A percentile compares a stretch with the other conserved stretches of the same genome.
Conservation (phyloP, 805 yeast species). For the Clavispora carvajalis region DNA sequence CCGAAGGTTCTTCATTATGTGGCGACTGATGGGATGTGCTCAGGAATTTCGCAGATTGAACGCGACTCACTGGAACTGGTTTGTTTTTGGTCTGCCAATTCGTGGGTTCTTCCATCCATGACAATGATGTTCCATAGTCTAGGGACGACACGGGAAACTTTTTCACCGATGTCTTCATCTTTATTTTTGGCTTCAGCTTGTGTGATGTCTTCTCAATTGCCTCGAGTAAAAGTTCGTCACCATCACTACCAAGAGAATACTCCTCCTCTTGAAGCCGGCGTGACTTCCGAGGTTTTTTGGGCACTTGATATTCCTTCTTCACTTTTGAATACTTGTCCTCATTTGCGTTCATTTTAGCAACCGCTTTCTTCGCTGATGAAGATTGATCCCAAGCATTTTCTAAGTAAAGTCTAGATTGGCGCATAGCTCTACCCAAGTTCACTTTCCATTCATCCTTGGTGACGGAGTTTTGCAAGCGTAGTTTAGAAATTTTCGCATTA, state of each 20-base stretch:
- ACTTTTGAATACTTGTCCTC: no score
- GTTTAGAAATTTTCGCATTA: slow-evolving; percentile 16
- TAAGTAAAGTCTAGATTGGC: not conserved
- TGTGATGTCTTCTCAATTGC: not conserved
- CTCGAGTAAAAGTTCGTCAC: slow-evolving; percentile 7
- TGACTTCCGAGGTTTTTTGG: no score
- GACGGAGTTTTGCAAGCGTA: slow-evolving; percentile 24
- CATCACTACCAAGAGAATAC: slow-evolving; percentile 4
- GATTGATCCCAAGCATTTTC: not conserved
- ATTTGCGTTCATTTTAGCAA: not conserved
- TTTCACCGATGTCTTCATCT: not conserved
- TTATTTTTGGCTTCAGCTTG: not conserved
- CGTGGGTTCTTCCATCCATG: not conserved
- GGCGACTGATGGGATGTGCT: not conserved
- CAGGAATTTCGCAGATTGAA: not conserved
- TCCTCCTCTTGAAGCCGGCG: slow-evolving; percentile 1
- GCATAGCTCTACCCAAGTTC: slow-evolving; percentile 4
- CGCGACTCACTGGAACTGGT: not conserved
- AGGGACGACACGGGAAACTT: not conserved
- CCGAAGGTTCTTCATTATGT: not conserved
- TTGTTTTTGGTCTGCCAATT: not conserved
- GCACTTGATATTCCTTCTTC: not conserved
- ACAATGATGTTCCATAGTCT: not conserved
- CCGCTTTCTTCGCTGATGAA: not conserved
- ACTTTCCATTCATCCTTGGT: slow-evolving; percentile 23